Evolutionary conservation across 108 stramenopile species (phyloP), one percentile per base, ranked within the genome.

Genomic region (Phaeodactylum tricornutum): DNA sequence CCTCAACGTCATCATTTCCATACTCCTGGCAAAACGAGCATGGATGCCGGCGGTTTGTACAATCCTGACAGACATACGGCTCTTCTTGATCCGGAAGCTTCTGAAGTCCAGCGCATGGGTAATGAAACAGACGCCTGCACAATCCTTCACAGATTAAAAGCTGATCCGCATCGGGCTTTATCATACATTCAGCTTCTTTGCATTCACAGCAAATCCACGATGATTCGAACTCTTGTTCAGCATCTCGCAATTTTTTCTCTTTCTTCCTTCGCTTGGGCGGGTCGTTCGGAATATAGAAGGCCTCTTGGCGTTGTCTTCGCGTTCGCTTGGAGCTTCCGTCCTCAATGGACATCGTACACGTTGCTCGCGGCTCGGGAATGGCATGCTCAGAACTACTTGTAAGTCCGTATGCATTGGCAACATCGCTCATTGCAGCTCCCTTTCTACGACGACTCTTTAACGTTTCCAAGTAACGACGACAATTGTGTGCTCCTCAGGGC

Each of bases 131-230:
- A 16, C 83, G 78, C 21, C 59, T 20, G 50, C 87, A 90, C 4
- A 40, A 30, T 16, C 87, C 83, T 45, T 85, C 81, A 39, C 83
- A 90, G 22, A 90, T 27, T 15, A 90, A 29, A 58, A 58, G 70
- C 33, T 74, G 63, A 49, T 43, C 67, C 47, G 50, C 74, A 54
- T 54, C 51, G 3, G 66, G 34, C 16, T 71, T 44, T 34, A 62
- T 32, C 33, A 58, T 24, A 40, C 75, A 77, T 39, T 84, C 82
- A 14, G 79, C 76, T 66, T 88, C 87, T 31, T 59, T 57, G 45
- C 87, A 88, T 61, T 72, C 82, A 12, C 52, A 61, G 61, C 83
- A 80, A 27, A 85, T 73, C 87, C 80, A 83, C 7, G 54, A 55
- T 46, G 76, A 75, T 25, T 64, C 69, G 3, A 66, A 38, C 0